These are phyloP conservation scores for Quercus mongolica DNA, from an alignment of 306 rosid species.

Conservation along the genomic window DNA sequence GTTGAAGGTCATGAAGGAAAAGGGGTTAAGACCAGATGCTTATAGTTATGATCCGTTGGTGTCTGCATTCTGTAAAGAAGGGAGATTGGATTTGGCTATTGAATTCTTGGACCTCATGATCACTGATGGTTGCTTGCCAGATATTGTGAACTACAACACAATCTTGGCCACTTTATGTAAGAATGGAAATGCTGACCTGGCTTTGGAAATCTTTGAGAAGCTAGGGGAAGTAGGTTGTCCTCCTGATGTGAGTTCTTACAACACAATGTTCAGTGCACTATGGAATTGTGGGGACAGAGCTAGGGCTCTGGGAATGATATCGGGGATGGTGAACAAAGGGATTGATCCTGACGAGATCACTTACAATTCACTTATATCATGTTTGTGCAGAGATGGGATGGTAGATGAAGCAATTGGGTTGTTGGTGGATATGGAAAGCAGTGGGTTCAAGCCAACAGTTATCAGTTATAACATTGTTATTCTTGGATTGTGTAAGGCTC, in stretches of 20 bases:
- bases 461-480: constrained; percentile 70
- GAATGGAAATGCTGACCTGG: constrained; percentile 64
- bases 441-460: constrained; percentile 47
- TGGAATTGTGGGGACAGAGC: constrained; percentile 70
- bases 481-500: constrained; percentile 75
- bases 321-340: constrained; percentile 61
- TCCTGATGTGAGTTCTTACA: constrained; percentile 79
- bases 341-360: constrained; percentile 73
- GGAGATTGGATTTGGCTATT: constrained; percentile 63
- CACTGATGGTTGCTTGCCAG: constrained; percentile 75
- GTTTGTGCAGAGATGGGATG: constrained; percentile 89
- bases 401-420: constrained; percentile 75
- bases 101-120: constrained; percentile 65
- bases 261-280: constrained; percentile 73
- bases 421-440: constrained; percentile 66
- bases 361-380: constrained; percentile 69
- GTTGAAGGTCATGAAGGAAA: constrained; percentile 70
- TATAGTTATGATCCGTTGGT: constrained; percentile 82
- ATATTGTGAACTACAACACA: constrained; percentile 73
- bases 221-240: constrained; percentile 73
- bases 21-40: constrained; percentile 70
- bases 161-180: constrained; percentile 69
- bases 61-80: constrained; percentile 66
- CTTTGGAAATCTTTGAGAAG: constrained; percentile 64
- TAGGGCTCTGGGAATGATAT: constrained; percentile 60